Percentiles rank a stretch among this genome's conserved stretches.
Conservation (phyloP, 257 asterid genomes). For the Haberlea rhodopensis region DNA sequence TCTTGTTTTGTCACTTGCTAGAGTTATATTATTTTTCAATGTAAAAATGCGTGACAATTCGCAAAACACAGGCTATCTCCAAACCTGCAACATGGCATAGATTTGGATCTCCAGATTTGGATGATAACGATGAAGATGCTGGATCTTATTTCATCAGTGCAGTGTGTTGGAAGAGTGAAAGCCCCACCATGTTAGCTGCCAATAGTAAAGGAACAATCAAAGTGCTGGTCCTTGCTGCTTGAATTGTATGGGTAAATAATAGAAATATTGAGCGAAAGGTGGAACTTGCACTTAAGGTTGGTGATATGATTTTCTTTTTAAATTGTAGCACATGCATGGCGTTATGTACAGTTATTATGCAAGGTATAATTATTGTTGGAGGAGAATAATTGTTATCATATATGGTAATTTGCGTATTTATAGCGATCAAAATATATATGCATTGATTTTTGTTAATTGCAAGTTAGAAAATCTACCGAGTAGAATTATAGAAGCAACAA, state of each 20-base stretch:
- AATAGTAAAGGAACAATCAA: slow-evolving; percentile 83
- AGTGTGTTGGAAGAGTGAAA: slow-evolving; percentile 87
- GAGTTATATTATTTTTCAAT: background rate
- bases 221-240: slow-evolving; percentile 77
- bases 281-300: background rate
- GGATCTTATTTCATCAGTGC: slow-evolving; percentile 81
- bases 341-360: background rate
- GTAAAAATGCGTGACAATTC: background rate
- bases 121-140: slow-evolving; percentile 50
- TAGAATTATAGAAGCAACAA: too few species aligned
- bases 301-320: background rate
- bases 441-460: too few species aligned
- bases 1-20: background rate
- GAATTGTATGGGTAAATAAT: background rate
- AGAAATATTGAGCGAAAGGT: background rate
- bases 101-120: slow-evolving; percentile 47
- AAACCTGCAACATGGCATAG: slow-evolving; percentile 78
- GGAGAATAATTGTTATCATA: background rate
- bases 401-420: too few species aligned
- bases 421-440: too few species aligned
- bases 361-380: background rate
- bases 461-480: too few species aligned
- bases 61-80: slow-evolving; percentile 52
- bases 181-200: slow-evolving; percentile 74
- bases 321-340: background rate